phyloP scores from a whole-genome alignment of 306 rosid genomes.

The Fragaria vesca region DNA sequence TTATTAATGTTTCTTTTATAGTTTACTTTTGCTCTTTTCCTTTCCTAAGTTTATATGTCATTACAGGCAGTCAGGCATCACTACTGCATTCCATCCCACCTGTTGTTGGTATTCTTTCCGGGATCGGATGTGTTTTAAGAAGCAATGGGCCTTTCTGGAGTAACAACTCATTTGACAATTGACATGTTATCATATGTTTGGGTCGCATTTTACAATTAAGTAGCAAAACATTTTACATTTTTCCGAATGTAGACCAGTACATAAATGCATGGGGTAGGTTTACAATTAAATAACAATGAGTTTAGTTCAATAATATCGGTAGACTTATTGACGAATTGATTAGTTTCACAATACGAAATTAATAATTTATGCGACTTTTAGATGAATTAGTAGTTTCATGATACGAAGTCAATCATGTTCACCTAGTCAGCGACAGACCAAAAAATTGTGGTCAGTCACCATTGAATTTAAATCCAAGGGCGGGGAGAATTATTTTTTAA shows the following conservation, averaged over 20 bases:
- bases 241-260: neutral
- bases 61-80: neutral
- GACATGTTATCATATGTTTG: neutral
- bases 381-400: too few relatives aligned
- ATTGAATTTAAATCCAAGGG: too few relatives aligned
- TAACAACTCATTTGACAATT: too few relatives aligned
- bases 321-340: neutral
- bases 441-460: too few relatives aligned
- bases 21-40: neutral
- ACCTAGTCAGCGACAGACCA: fast-evolving
- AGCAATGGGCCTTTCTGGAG: neutral
- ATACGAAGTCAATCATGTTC: too few relatives aligned
- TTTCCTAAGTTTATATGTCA: neutral
- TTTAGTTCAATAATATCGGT: neutral
- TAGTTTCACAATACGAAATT: too few relatives aligned
- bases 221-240: neutral
- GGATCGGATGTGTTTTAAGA: neutral
- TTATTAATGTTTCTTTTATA: neutral
- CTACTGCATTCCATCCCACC: neutral
- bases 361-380: too few relatives aligned
- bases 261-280: neutral
- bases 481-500: too few relatives aligned
- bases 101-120: neutral
- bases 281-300: neutral
- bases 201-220: neutral